Evolutionary conservation across 176 grass and related monocot species (phyloP), one percentile per base, ranked within the genome.

Genomic region (Canna indica): DNA sequence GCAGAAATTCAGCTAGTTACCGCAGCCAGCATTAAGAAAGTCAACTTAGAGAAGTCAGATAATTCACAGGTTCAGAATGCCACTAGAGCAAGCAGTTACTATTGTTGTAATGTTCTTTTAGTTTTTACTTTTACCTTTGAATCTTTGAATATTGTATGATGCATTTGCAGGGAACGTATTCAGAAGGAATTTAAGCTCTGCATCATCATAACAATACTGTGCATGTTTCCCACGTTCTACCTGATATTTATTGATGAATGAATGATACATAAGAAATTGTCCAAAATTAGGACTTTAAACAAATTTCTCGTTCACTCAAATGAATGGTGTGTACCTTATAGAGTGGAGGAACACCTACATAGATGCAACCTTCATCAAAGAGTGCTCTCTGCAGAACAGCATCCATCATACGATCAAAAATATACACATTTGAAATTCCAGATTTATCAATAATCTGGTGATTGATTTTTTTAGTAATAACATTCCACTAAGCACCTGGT

Each of bases 321-420:
- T 57, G 12, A 30, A 36, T 27, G 10, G 59, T n/a, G 22, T 54
- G 17, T 69, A 91, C 94, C 86, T 99, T 99, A 59, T 93, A 99
- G 67, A 99, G 89, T 76, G 94, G 94, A 71, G 94, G 94, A 26
- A 99, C 94, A 46, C 89, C 90, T 69, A 99, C 94, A 36, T 93
- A 99, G 59, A 99, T 93, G 80, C 82, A 93, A 73, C 94, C 86
- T 90, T 99, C 90, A 77, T 99, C 90, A 18, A 99, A 99, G 41
- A 99, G 78, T 70, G 94, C 68, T 88, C 76, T 99, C 94, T 99
- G 69, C 75, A 90, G 31, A 46, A 78, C 35, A 41, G 8, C 25
- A 13, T 66, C 18, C 17, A 20, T 38, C 18, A n/a, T 24, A 41
- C 34, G 8, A 0, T 29, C 24, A 66, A 59, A 59, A 29, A 20